Conservation (phyloP, 441 rosid species). For the Gossypium schwendimanii region DNA sequence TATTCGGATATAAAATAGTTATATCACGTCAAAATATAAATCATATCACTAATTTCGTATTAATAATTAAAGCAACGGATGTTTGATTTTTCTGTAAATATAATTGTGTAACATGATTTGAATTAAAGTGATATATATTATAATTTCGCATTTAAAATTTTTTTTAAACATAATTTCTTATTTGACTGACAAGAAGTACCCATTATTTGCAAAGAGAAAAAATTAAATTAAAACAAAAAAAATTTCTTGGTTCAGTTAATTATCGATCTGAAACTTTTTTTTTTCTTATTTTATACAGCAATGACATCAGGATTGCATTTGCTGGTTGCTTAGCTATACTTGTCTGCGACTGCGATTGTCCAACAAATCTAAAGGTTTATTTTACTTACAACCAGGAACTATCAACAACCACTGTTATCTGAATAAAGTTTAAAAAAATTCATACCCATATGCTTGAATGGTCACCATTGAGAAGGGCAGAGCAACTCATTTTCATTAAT, state of each 20-base stretch:
- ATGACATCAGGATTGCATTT: not conserved
- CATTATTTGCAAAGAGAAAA: not conserved
- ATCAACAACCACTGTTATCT: not conserved
- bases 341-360: conserved; percentile 26
- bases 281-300: not conserved
- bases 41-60: too few species aligned
- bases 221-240: too few species aligned
- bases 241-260: too few species aligned
- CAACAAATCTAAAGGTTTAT: conserved; percentile 15
- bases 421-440: not conserved
- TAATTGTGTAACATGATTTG: too few species aligned
- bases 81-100: too few species aligned
- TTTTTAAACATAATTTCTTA: not conserved
- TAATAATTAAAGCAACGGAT: too few species aligned
- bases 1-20: too few species aligned
- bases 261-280: not conserved
- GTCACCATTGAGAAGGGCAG: not conserved
- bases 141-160: too few species aligned
- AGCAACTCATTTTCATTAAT: not conserved
- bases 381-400: conserved; percentile 11
- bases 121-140: too few species aligned
- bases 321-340: conserved; percentile 17
- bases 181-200: not conserved
- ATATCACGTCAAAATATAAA: too few species aligned
- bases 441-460: not conserved